A percentile compares a stretch with the other conserved stretches of the same genome.
Evolutionary conservation across 2,329 filamentous ascomycete genomes (phyloP).

Genomic region (Colletotrichum lini): DNA sequence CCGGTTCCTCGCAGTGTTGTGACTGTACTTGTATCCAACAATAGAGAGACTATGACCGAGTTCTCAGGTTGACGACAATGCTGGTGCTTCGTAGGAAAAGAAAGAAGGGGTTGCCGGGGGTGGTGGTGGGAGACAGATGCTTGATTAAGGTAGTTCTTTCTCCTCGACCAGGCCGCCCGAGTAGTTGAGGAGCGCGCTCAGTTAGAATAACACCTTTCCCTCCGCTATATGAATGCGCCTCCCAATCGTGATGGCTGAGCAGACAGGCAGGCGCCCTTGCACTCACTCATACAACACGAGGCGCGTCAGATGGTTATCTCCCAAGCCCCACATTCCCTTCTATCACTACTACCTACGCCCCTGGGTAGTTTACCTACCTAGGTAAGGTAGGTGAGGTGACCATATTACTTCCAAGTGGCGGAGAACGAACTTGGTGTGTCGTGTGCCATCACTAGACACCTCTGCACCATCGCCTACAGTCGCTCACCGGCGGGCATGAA

Average conservation of each 20-base stretch:
- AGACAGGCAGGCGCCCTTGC: background rate
- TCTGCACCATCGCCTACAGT: background rate
- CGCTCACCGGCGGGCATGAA: background rate
- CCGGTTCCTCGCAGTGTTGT: background rate
- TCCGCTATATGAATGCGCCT: slow-evolving; percentile 5
- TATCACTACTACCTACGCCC: background rate
- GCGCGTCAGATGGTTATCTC: slow-evolving; percentile 8
- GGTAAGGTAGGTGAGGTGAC: too few relatives aligned
- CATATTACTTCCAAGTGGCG: background rate
- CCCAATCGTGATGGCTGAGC: background rate
- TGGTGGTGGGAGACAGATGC: background rate
- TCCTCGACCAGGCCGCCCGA: background rate
- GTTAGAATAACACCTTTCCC: background rate
- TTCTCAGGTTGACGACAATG: background rate
- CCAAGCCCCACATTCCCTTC: background rate
- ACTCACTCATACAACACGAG: background rate
- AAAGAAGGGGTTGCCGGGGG: background rate
- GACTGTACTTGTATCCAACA: background rate
- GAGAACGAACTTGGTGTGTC: background rate
- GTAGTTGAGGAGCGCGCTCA: too few relatives aligned
- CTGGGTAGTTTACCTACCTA: too few relatives aligned
- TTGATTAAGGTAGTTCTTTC: background rate
- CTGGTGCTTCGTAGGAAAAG: background rate
- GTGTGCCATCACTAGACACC: background rate
- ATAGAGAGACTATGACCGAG: background rate